These are phyloP conservation scores for Fusarium circinatum DNA, from an alignment of 2,329 filamentous ascomycete genomes.

Conservation along the genomic window DNA sequence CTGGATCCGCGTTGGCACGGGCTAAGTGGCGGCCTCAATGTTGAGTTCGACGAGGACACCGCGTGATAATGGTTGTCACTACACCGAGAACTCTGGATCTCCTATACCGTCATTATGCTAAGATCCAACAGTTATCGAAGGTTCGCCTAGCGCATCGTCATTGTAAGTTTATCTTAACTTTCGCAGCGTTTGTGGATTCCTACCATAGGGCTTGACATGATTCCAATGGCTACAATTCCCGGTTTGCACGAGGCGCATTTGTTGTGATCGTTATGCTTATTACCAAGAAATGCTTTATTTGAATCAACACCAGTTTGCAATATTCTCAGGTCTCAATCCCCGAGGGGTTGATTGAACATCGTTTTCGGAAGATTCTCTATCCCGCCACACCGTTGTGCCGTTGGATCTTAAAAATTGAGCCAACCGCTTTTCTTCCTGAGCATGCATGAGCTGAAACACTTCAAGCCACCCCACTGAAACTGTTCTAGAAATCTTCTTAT, in stretches of 20 bases:
- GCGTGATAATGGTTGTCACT: slow-evolving; percentile 32
- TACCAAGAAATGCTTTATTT: not conserved
- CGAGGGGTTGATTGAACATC: slow-evolving; percentile 3
- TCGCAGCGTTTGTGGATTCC: not conserved
- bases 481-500: slow-evolving; percentile 45
- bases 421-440: slow-evolving; percentile 34
- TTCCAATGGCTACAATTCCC: not conserved
- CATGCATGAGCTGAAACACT: slow-evolving; percentile 40
- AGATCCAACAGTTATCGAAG: not conserved
- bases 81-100: slow-evolving; percentile 2
- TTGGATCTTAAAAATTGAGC: slow-evolving; percentile 35
- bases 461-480: slow-evolving; percentile 34
- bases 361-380: slow-evolving; percentile 39
- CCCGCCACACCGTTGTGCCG: slow-evolving; percentile 33
- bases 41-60: slow-evolving; percentile 38
- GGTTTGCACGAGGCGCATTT: not conserved
- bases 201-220: not conserved
- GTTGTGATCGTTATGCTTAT: not conserved
- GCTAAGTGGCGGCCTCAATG: slow-evolving; percentile 42
- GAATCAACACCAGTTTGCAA: not conserved
- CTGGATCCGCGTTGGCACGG: slow-evolving; percentile 38
- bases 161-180: not conserved
- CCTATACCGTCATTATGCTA: slow-evolving; percentile 37
- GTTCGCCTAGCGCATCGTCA: not conserved
- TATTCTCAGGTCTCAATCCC: not conserved